Evolutionary conservation across 2,329 filamentous ascomycete species (phyloP), one percentile per base, ranked within the genome.

Genomic region (Fusarium sp.): DNA sequence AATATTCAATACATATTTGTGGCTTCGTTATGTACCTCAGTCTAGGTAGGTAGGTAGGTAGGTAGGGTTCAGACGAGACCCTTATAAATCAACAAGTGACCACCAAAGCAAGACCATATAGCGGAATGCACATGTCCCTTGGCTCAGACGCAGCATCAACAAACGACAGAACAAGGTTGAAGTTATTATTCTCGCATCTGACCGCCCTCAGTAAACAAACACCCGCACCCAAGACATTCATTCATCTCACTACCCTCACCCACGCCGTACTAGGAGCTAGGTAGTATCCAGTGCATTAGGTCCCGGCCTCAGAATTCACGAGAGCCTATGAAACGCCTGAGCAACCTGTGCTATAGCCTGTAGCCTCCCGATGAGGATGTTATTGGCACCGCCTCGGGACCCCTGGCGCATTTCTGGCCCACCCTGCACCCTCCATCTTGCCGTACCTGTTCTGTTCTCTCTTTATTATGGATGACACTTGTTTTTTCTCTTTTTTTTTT

Each of bases 261-360:
- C 38, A 53, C 41, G 50, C 47, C 23, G 23, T 25, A 25, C 23
- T 25, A 25, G 8, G 19, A 25, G 6, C 8, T 25, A 25, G 23
- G 32, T 23, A 29, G 27, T 10, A 29, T 29, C 27, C 27, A 25
- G 55, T 55, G 42, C 55, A 48, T 64, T 64, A 64, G 61, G 60
- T 61, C 61, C 61, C 51, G 61, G 51, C 61, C 56, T 65, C 32
- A 52, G 42, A 65, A 57, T 45, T 32, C 49, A 38, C 14, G 13
- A 29, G 39, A 62, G 51, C 61, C 61, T 65, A 64, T 64, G 47
- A 65, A 65, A 38, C 33, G 49, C 15, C 62, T 41, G 31, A 41
- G 27, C 19, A 21, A 31, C 15, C 62, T 41, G 31, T 39, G 27
- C 19, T 21, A 31, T 17, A 44, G 15, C 37, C 43, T 49, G 61